Base-by-base conservation (phyloP, 2,329 filamentous ascomycete genomes). In the Lasiodiplodia hormozganensis region DNA sequence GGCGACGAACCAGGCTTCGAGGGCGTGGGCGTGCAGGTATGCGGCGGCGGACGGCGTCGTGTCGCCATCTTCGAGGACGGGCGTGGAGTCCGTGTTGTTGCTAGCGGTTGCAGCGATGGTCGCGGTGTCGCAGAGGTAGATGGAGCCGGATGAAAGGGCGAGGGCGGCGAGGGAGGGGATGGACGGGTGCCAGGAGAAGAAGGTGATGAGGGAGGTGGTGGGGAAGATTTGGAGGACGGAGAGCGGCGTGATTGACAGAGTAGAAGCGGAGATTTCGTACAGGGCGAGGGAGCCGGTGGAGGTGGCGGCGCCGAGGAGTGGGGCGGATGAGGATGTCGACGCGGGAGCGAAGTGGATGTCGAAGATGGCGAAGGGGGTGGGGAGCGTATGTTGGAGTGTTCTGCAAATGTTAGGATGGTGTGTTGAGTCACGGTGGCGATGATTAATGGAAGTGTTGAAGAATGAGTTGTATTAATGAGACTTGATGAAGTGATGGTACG, bases 261-360 rank as follows among this genome's bases (percentile, higher is more conserved):
- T 62, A 23, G n/a, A 49, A 47, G 23, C 18, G 54, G 47, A 40
- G 38, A 69, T 68, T 3, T 74, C 73, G 78, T 90, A 93, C 62
- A 95, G 82, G 1, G 86, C 86, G 14, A 96, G 80, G 0, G 86
- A 85, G 0, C 91, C 92, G 0, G 91, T 92, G 70, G 93, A 97
- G 1, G 92, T 92, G 10, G 93, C 92, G 3, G 90, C 88, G 11
- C 89, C 93, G 65, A 97, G 85, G 3, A 91, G 80, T 36, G 84
- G 62, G 79, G 81, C 65, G 14, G 53, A 53, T 67, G 68, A 58
- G 53, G 25, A 6, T 36, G 2, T 70, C 62, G 60, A 83, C 77
- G 64, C 75, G 1, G 87, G 88, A 70, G 90, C 88, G 78, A 97
- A 98, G 73, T 94, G 92, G 36, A 97, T 83, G 76, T 97, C 94